Evolutionary conservation across 306 rosid genomes (phyloP).

Genomic region (Quercus alba): DNA sequence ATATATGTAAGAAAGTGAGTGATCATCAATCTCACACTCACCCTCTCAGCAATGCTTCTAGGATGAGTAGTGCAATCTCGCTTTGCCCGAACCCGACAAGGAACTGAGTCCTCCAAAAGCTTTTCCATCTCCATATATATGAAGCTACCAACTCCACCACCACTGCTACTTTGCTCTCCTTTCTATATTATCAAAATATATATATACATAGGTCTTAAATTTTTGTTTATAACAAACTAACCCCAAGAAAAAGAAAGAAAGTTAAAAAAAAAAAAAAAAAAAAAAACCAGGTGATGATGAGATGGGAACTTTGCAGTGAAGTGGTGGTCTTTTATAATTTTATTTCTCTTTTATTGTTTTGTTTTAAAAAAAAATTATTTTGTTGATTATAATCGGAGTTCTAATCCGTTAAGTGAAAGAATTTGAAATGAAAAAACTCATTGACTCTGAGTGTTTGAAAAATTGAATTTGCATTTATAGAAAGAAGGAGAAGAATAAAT

Average conservation of each 20-base stretch:
- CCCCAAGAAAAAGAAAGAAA: too few relatives aligned
- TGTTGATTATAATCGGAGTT: too few relatives aligned
- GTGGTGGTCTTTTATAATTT: too few relatives aligned
- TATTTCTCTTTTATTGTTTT: too few relatives aligned
- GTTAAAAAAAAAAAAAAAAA: neutral
- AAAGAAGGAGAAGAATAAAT: too few relatives aligned
- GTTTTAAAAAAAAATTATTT: too few relatives aligned
- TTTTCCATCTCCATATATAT: conserved; percentile 50
- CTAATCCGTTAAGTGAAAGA: too few relatives aligned
- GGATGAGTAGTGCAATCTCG: conserved; percentile 96
- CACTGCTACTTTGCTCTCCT: conserved; percentile 37
- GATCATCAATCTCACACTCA: conserved; percentile 2
- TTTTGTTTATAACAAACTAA: too few relatives aligned
- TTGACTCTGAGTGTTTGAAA: too few relatives aligned
- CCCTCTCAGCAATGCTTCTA: conserved; percentile 97
- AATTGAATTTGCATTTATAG: too few relatives aligned
- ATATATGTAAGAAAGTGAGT: too few relatives aligned
- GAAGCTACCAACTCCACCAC: conserved; percentile 21
- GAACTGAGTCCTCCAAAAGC: conserved; percentile 66
- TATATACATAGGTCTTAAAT: neutral
- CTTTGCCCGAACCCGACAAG: conserved; percentile 78
- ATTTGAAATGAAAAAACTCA: too few relatives aligned
- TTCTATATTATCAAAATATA: conserved; percentile 33
- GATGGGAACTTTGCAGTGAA: neutral
- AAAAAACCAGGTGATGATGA: conserved; percentile 7